Evolutionary conservation across 345 rosid genomes (phyloP).

Genomic region (Linum usitatissimum): DNA sequence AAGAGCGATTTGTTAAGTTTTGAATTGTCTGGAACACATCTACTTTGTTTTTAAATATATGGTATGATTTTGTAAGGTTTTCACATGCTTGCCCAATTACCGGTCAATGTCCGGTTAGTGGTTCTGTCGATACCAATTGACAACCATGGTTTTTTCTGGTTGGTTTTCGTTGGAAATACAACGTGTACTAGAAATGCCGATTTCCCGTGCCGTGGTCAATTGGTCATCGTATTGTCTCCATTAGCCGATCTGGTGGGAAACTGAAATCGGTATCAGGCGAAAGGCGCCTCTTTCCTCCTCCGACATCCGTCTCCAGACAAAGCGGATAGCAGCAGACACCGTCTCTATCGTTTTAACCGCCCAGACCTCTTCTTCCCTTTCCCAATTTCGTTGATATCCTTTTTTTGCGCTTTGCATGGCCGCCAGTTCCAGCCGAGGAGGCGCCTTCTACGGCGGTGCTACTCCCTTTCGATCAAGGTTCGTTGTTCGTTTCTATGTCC

Average conservation of each 20-base stretch:
- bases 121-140: too few relatives aligned
- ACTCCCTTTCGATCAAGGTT: slow-evolving; percentile 62
- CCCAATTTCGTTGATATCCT: background rate
- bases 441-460: slow-evolving; percentile 46
- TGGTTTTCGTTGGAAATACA: too few relatives aligned
- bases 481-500: background rate
- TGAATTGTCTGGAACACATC: too few relatives aligned
- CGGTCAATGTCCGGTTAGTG: too few relatives aligned
- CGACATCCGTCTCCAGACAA: background rate
- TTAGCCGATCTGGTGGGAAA: background rate
- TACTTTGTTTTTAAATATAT: too few relatives aligned
- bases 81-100: too few relatives aligned
- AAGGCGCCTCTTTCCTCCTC: background rate
- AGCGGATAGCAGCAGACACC: background rate
- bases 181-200: too few relatives aligned
- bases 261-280: background rate
- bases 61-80: too few relatives aligned
- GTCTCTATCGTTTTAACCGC: background rate
- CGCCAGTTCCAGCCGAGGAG: slow-evolving; percentile 36
- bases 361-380: background rate
- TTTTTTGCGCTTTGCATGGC: slow-evolving; percentile 30
- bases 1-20: too few relatives aligned
- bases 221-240: background rate
- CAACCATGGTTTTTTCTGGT: too few relatives aligned
- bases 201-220: too few relatives aligned